Percentiles rank a stretch among this genome's conserved stretches.
These are phyloP conservation scores for Ambrosiella beaveri DNA, from an alignment of 2,329 filamentous ascomycete species.

Conservation along the genomic window DNA sequence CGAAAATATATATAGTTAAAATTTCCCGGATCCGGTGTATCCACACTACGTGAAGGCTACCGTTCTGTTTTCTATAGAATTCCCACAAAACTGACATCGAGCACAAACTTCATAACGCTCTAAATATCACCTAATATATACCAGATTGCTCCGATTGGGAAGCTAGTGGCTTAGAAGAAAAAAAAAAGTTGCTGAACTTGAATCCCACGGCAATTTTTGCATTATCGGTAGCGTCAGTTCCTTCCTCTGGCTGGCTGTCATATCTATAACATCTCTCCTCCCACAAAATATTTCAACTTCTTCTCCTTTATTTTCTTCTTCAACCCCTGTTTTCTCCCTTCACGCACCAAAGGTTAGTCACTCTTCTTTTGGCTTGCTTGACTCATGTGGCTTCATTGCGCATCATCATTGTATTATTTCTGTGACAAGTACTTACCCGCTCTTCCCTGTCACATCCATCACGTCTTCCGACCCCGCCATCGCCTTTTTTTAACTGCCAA, in stretches of 20 bases:
- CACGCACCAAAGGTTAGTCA: neutral
- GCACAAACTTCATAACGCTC: neutral
- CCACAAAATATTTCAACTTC: neutral
- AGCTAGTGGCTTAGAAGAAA: neutral
- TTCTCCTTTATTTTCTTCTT: neutral
- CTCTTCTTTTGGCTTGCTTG: neutral
- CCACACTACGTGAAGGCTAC: too few relatives aligned
- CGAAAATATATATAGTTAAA: too few relatives aligned
- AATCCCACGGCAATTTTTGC: conserved; percentile 4
- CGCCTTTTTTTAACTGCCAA: neutral
- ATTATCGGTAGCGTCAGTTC: conserved; percentile 4
- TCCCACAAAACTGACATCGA: too few relatives aligned
- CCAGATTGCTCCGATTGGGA: neutral
- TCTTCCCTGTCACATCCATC: neutral
- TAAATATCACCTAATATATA: neutral
- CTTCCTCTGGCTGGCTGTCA: neutral
- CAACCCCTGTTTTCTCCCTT: neutral
- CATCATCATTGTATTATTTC: neutral
- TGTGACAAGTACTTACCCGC: neutral
- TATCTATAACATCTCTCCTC: conserved; percentile 3
- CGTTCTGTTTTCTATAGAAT: too few relatives aligned
- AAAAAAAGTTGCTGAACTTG: neutral
- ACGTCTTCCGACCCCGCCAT: conserved; percentile 4
- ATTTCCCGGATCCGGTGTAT: too few relatives aligned
- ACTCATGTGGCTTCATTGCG: neutral